Evolutionary conservation across 2,329 filamentous ascomycete genomes (phyloP).

Genomic region (Pseudophaeomoniella oleicola): DNA sequence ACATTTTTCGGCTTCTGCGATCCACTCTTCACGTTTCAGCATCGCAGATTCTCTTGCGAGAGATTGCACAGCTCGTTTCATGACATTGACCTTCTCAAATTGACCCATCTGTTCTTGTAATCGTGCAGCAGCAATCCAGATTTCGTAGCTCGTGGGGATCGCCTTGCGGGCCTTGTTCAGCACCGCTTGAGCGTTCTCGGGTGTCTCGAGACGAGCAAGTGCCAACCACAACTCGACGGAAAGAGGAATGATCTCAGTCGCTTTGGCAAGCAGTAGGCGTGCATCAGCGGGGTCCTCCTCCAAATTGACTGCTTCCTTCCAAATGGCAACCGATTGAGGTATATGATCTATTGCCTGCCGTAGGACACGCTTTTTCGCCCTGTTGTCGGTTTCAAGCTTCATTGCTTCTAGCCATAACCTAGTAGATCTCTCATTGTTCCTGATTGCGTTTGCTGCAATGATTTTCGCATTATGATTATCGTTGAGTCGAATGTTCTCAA

Average conservation of each 20-base stretch:
- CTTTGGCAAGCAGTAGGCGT: constrained; percentile 76
- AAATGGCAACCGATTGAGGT: constrained; percentile 87
- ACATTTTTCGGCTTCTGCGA: constrained; percentile 83
- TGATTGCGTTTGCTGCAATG: constrained; percentile 85
- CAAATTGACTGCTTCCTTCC: constrained; percentile 93
- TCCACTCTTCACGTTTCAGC: constrained; percentile 96
- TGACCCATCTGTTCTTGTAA: constrained; percentile 83
- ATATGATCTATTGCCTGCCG: constrained; percentile 84
- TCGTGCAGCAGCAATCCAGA: constrained; percentile 90
- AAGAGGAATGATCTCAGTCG: constrained; percentile 84
- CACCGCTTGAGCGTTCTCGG: constrained; percentile 85
- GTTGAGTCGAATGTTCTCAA: constrained; percentile 89
- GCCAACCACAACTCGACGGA: constrained; percentile 94
- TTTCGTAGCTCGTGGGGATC: constrained; percentile 80
- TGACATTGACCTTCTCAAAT: constrained; percentile 68
- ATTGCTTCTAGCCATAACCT: constrained; percentile 91
- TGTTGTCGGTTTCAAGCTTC: constrained; percentile 68
- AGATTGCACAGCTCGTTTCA: constrained; percentile 84
- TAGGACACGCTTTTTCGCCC: constrained; percentile 84
- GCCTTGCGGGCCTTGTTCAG: constrained; percentile 91
- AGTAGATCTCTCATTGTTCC: constrained; percentile 78
- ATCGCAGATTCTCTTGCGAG: constrained; percentile 86
- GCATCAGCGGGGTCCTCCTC: constrained; percentile 86
- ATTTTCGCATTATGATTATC: constrained; percentile 88
- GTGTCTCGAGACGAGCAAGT: constrained; percentile 73